These are phyloP conservation scores for Spirogloea muscicola DNA, from an alignment of 139 green algal genomes.

Conservation along the genomic window DNA sequence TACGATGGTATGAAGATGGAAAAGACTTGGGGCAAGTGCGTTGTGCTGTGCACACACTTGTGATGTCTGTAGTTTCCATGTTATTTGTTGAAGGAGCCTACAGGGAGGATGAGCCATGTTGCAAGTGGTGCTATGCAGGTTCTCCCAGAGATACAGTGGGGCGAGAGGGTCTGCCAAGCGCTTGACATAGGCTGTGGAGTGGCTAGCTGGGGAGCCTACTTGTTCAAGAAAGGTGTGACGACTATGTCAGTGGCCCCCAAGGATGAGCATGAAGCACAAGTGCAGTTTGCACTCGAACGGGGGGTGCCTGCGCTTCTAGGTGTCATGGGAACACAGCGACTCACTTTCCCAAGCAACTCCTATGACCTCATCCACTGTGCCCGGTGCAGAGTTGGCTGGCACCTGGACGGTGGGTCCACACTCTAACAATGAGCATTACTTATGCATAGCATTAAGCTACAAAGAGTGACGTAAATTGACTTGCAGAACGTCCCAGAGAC, in stretches of 20 bases:
- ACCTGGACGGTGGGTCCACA: conserved; percentile 17
- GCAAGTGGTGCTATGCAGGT: conserved; percentile 10
- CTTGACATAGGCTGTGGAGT: conserved; percentile 31
- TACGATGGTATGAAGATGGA: no score
- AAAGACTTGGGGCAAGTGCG: no score
- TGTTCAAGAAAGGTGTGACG: conserved; percentile 4
- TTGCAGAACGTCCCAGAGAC: no score
- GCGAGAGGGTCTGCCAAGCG: background rate
- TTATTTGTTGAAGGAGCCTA: no score
- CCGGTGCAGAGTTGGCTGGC: conserved; percentile 23
- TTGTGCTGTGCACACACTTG: no score
- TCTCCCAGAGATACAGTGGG: conserved; percentile 14
- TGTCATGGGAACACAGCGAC: conserved; percentile 32
- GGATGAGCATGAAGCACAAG: conserved; percentile 4
- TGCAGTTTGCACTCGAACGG: conserved; percentile 40
- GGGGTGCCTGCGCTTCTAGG: conserved; percentile 25
- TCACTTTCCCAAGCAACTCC: conserved; percentile 22
- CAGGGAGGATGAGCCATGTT: no score
- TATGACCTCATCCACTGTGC: conserved; percentile 39
- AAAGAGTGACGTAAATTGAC: no score
- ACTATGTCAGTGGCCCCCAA: conserved; percentile 31
- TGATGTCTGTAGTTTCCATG: no score
- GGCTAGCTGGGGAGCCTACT: conserved; percentile 29
- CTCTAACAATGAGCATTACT: no score
- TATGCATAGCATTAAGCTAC: no score